Conservation (phyloP, 805 yeast species). For the Debaryomyces prosopidis region DNA sequence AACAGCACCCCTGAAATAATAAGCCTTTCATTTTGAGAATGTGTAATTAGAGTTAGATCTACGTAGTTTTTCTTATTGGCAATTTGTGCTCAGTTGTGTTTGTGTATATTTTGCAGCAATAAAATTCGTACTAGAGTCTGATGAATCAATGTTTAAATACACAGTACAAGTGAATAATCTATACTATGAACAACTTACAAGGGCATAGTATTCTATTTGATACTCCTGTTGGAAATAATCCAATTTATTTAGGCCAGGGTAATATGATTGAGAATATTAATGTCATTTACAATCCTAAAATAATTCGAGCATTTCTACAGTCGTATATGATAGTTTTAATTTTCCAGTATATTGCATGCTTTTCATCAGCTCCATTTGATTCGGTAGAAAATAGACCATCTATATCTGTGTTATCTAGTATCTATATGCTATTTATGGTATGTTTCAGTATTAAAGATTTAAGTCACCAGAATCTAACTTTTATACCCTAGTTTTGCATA, state of each 20-base stretch:
- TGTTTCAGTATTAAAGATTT: constrained; percentile 3
- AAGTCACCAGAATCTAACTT: constrained; percentile 1
- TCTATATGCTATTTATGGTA: constrained; percentile 24
- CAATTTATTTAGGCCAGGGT: constrained; percentile 11
- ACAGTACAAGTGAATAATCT: neutral
- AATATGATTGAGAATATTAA: constrained; percentile 10
- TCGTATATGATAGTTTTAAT: constrained; percentile 23
- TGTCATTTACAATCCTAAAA: constrained; percentile 14
- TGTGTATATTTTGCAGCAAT: neutral
- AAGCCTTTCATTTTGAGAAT: neutral
- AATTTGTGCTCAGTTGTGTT: neutral
- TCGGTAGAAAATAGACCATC: constrained; percentile 32
- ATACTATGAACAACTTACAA: constrained; percentile 4
- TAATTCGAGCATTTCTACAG: constrained; percentile 11
- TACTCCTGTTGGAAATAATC: constrained; percentile 11
- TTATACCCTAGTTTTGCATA: constrained; percentile 14
- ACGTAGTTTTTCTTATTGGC: neutral
- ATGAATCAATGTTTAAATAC: neutral
- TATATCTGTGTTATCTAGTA: constrained; percentile 18
- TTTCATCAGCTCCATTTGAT: constrained; percentile 34
- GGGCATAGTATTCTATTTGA: constrained; percentile 18
- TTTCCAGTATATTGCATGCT: constrained; percentile 28
- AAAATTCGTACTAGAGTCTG: neutral
- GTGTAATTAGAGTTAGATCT: neutral
- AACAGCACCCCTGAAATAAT: constrained; percentile 6